Evolutionary conservation across 345 rosid genomes (phyloP), one percentile per base, ranked within the genome.

Genomic region (Gossypium rotundifolium): DNA sequence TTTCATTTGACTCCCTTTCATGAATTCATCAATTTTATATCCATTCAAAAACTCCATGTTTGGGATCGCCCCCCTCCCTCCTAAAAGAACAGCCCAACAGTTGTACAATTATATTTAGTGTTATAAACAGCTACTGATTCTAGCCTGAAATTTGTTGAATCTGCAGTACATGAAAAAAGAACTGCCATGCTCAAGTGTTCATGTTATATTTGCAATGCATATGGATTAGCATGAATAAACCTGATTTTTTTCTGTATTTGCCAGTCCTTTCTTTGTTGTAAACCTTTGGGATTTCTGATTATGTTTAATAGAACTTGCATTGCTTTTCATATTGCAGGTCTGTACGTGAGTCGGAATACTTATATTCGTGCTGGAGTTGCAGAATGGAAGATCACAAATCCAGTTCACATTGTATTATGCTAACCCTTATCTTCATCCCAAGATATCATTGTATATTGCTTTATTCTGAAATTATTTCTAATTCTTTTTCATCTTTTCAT

Each of bases 301-400:
- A 55, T 44, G 60, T 46, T 29, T 79, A 25, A 22, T 73, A 74
- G 68, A 71, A 54, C 33, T 73, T 27, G 54, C 75, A 22, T 63
- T 48, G 73, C 25, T 72, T 69, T 74, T 73, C 67, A 72, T 59
- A 61, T 82, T 25, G 58, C 77, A 94, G 98, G 98, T 79, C 85
- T 94, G 38, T 94, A 92, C 65, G 98, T 92, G 79, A 94, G 98
- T 83, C 89, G 97, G 77, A 94, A 94, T 70, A 92, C 97, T 52
- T 94, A 92, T 82, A 89, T 94, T 42, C 95, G 90, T 45, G 83
- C 93, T 73, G 98, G 98, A 62, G 86, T 89, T 79, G 85, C 93
- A 11, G 97, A 94, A 77, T 94, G 98, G 98, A 91, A 79, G 40
- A 77, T 86, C 75, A 86, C 89, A 81, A 94, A 94, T 82, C 98